These are phyloP conservation scores for Phytomonas sp. DNA, from an alignment of 208 protist species.

Conservation along the genomic window DNA sequence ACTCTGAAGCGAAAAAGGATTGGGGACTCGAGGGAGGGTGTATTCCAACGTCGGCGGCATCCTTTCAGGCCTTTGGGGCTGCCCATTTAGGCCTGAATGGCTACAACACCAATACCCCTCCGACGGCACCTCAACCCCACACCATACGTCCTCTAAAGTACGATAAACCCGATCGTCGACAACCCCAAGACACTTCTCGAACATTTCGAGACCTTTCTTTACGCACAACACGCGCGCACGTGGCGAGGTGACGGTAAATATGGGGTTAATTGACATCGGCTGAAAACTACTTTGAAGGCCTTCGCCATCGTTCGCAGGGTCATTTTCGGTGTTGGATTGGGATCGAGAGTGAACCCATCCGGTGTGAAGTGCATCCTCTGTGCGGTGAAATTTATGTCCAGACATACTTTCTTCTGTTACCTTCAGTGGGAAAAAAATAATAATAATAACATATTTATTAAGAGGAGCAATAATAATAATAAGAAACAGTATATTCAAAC, in stretches of 20 bases:
- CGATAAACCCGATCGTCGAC: constrained; percentile 28
- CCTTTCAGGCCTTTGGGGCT: not conserved
- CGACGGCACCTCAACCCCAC: constrained; percentile 37
- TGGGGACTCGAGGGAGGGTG: constrained; percentile 19
- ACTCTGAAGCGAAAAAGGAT: constrained; percentile 25
- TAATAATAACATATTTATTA: too few species aligned
- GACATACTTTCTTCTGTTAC: not conserved
- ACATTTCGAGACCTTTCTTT: constrained; percentile 8
- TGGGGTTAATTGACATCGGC: constrained; percentile 34
- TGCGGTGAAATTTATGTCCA: not conserved
- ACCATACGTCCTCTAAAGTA: constrained; percentile 33
- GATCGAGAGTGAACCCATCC: not conserved
- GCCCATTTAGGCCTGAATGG: constrained; percentile 7
- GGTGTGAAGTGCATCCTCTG: not conserved
- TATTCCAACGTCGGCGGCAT: not conserved
- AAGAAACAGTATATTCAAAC: constrained; percentile 4
- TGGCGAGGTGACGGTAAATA: constrained; percentile 60
- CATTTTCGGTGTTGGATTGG: constrained; percentile 4
- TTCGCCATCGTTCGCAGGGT: constrained; percentile 7
- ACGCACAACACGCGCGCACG: constrained; percentile 34
- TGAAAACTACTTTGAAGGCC: not conserved
- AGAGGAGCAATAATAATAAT: not conserved
- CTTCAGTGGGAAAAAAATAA: not conserved
- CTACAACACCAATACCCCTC: constrained; percentile 60
- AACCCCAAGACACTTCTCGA: constrained; percentile 16